phyloP scores from a whole-genome alignment of 257 asterid species.

The Fraxinus pennsylvanica region DNA sequence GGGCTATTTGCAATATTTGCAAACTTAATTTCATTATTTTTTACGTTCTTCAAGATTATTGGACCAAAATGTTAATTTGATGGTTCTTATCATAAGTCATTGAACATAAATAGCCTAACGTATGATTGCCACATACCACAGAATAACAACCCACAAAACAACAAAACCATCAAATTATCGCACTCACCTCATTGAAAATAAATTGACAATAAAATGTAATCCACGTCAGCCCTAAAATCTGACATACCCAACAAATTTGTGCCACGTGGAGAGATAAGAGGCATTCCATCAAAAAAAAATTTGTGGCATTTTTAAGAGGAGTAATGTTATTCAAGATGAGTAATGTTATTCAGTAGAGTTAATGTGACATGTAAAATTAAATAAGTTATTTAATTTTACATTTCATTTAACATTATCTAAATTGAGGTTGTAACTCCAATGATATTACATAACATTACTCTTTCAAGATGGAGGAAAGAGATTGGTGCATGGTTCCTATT shows the following conservation, averaged over 20 bases:
- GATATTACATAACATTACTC: too few species aligned
- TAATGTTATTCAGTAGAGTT: too few species aligned
- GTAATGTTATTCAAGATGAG: background rate
- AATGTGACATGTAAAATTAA: too few species aligned
- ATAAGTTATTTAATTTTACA: too few species aligned
- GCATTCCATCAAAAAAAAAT: constrained; percentile 24
- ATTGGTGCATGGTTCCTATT: background rate
- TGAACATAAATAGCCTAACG: constrained; percentile 61
- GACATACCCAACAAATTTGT: constrained; percentile 13
- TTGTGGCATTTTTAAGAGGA: background rate
- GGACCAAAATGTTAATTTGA: background rate
- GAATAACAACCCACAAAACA: constrained; percentile 41
- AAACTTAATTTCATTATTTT: background rate
- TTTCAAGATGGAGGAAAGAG: background rate
- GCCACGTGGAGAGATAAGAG: constrained; percentile 60
- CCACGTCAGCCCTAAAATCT: constrained; percentile 54
- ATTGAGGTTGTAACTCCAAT: too few species aligned
- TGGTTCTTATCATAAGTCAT: constrained; percentile 39
- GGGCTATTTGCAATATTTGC: background rate
- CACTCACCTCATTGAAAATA: constrained; percentile 42
- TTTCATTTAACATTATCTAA: too few species aligned
- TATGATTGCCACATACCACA: constrained; percentile 59
- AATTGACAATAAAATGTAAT: constrained; percentile 44
- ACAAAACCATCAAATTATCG: constrained; percentile 67
- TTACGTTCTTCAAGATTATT: background rate